A percentile compares a stretch with the other conserved stretches of the same genome.
These are phyloP conservation scores for Linnemannia hyalina DNA, from an alignment of 192 early-diverging fungal species.

Conservation along the genomic window DNA sequence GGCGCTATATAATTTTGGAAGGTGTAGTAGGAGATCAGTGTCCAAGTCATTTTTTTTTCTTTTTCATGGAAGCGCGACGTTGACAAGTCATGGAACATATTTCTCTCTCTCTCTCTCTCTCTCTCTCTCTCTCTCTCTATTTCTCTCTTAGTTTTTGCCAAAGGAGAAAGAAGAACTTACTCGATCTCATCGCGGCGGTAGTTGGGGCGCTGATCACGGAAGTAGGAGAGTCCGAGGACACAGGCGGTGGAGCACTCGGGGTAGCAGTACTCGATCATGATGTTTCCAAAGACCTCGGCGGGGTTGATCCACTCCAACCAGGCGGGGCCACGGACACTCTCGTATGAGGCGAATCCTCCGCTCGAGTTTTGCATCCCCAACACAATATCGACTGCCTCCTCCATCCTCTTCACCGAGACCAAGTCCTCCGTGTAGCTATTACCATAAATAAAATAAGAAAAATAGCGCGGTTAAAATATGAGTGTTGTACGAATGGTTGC, in stretches of 20 bases:
- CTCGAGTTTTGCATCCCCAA: conserved; percentile 92
- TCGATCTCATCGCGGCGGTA: conserved; percentile 88
- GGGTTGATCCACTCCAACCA: conserved; percentile 93
- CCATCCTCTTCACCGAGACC: conserved; percentile 78
- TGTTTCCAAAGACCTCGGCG: conserved; percentile 97
- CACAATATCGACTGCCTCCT: conserved; percentile 91
- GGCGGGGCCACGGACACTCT: conserved; percentile 81
- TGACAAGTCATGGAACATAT: not conserved
- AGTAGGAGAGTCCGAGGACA: conserved; percentile 85
- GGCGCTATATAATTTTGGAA: conserved; percentile 14
- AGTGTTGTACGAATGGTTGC: not conserved
- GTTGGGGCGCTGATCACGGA: conserved; percentile 80
- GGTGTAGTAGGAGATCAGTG: not conserved
- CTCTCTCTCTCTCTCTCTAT: not conserved
- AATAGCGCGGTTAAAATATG: not conserved
- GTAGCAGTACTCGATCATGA: conserved; percentile 98
- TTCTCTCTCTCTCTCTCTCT: not conserved
- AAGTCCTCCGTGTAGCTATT: conserved; percentile 62
- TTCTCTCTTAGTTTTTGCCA: not conserved
- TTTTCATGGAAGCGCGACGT: not conserved
- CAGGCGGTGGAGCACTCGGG: conserved; percentile 97
- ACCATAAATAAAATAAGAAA: not conserved
- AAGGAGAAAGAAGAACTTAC: conserved; percentile 37
- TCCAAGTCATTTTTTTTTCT: not conserved
- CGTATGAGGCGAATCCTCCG: conserved; percentile 96